Evolutionary conservation across 768 basidiomycete genomes (phyloP), one percentile per base, ranked within the genome.

Genomic region (Neoboletus subvelutipes): DNA sequence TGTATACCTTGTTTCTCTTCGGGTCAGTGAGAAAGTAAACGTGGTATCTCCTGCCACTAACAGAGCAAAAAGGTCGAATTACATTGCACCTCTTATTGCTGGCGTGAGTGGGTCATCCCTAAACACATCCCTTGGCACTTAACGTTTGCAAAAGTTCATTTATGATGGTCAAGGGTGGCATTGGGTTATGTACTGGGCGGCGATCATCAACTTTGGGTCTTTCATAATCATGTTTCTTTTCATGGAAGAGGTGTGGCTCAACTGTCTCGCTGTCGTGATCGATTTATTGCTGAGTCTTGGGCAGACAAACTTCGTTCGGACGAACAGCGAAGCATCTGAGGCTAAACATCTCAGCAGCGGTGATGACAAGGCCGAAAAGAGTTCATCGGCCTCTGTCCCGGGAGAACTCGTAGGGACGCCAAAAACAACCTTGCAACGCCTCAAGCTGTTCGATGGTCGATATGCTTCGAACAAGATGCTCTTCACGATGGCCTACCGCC

Each of bases 151-250:
- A 26, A 50, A 64, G 62, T 64, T 64, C 40, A 63, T 64, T 4
- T 64, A 56, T 29, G 62, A 63, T 37, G 54, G 62, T 11, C 62
- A 63, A 51, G 62, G 62, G 4, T 64, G 62, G 62, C 57, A 63
- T 31, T 64, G 62, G 62, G 62, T 63, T 18, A 64, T 64, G 62
- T 64, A 64, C 29, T 63, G 62, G 62, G 62, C 61, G 18, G 62
- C 61, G 22, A 63, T 64, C 29, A 64, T 63, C 54, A 64, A 64
- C 39, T 56, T 60, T 31, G 54, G 45, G 39, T 54, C 62, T 8
- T 36, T 63, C 22, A 56, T 64, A n/a, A 17, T 64, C 2, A 45
- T 64, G 20, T 64, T 59, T 43, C 24, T 64, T 45, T 59, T 59
- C 26, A 64, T 64, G 62, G 62, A 64, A 43, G 62, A 64, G 61